Evolutionary conservation across 441 rosid species (phyloP).

Genomic region (Erodium moschatum): DNA sequence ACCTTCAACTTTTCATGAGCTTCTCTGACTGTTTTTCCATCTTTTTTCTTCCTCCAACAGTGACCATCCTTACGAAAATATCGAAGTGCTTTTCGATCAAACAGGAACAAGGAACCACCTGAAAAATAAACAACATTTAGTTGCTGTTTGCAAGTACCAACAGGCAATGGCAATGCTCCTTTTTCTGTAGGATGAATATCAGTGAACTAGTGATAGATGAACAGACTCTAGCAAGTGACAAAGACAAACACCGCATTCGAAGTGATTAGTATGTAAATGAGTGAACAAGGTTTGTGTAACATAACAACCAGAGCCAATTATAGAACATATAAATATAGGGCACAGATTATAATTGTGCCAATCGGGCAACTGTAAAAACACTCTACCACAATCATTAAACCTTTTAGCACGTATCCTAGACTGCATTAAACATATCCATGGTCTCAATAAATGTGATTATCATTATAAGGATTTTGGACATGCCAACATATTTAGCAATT

Average conservation of each 20-base stretch:
- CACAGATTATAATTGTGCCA: neutral
- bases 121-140: constrained; percentile 21
- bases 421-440: neutral
- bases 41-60: constrained; percentile 67
- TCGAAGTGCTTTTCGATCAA: constrained; percentile 55
- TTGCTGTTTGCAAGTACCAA: constrained; percentile 11
- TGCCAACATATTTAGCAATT: neutral
- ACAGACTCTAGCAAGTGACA: neutral
- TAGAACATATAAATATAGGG: neutral
- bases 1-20: constrained; percentile 87
- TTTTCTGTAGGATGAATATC: neutral
- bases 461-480: neutral
- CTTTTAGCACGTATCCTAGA: neutral
- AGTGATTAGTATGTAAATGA: neutral
- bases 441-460: neutral
- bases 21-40: constrained; percentile 68
- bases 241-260: neutral
- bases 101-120: constrained; percentile 60
- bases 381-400: neutral
- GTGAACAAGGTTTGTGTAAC: neutral
- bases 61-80: constrained; percentile 73
- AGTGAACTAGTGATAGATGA: neutral
- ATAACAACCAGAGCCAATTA: neutral
- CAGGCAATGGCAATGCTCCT: neutral
- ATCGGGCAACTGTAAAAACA: neutral